phyloP scores from a whole-genome alignment of 176 grass and related monocot species.

The Lolium rigidum region DNA sequence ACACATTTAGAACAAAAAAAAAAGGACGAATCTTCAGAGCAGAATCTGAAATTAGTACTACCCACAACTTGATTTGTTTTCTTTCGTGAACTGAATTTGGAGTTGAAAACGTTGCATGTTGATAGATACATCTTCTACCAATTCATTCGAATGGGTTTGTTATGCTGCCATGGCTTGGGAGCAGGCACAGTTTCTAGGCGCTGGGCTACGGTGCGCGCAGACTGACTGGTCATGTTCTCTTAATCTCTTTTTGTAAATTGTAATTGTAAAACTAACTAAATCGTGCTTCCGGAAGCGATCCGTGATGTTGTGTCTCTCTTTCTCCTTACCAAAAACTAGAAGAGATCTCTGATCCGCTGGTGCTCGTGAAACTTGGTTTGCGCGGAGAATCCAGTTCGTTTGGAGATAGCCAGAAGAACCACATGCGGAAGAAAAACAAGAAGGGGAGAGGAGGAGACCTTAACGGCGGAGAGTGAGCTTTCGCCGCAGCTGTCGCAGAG shows the following conservation, averaged over 20 bases:
- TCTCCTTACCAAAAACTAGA: background rate
- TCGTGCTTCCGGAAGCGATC: background rate
- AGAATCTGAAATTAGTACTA: background rate
- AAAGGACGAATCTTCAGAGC: background rate
- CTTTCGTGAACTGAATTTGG: background rate
- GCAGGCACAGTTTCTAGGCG: background rate
- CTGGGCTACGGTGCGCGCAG: background rate
- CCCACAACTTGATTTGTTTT: background rate
- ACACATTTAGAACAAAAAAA: background rate
- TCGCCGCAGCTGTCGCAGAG: conserved; percentile 96
- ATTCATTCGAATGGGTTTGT: background rate
- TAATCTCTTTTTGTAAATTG: background rate
- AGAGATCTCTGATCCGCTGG: background rate
- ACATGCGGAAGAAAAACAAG: background rate
- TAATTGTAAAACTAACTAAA: background rate
- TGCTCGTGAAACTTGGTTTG: background rate
- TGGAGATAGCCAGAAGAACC: background rate
- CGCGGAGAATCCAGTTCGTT: background rate
- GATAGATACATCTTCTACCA: background rate
- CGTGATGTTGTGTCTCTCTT: background rate
- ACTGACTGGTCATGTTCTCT: background rate
- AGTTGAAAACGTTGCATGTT: background rate
- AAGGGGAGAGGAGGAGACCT: conserved; percentile 40
- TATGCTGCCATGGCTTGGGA: no score
- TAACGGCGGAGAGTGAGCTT: conserved; percentile 91